Conservation (phyloP, 495 filamentous ascomycete species). For the Hypoxylon perforatum region DNA sequence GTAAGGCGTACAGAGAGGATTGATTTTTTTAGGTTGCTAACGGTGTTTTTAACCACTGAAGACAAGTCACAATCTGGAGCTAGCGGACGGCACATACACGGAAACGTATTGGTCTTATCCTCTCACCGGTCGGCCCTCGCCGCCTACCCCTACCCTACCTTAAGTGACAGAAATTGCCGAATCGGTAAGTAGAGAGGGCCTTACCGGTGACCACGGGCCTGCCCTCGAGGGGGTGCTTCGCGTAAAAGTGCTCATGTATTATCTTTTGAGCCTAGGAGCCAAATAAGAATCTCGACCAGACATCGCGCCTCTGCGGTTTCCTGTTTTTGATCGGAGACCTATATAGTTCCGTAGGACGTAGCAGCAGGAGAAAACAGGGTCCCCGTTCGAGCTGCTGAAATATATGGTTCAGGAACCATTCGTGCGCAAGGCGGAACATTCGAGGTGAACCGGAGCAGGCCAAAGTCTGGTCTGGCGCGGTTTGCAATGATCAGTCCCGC, state of each 20-base stretch:
- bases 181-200: conserved; percentile 27
- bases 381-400: conserved; percentile 14
- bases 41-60: conserved; percentile 13
- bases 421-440: conserved; percentile 30
- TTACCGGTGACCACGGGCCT: conserved; percentile 32
- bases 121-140: conserved; percentile 43
- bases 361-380: conserved; percentile 17
- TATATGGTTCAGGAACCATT: conserved; percentile 28
- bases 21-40: conserved; percentile 2
- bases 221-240: conserved; percentile 16
- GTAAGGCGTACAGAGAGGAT: conserved; percentile 38
- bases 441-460: conserved; percentile 31
- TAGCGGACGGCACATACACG: conserved; percentile 38
- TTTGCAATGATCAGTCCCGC: conserved; percentile 33
- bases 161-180: conserved; percentile 38
- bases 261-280: conserved; percentile 33
- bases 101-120: conserved; percentile 41
- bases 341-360: conserved; percentile 29
- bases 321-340: conserved; percentile 35
- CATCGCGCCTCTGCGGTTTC: conserved; percentile 24
- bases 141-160: conserved; percentile 39
- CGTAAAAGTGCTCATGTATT: conserved; percentile 39
- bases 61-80: conserved; percentile 38
- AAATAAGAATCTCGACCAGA: conserved; percentile 37
- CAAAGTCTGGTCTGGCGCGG: conserved; percentile 35